A percentile compares a stretch with the other conserved stretches of the same genome.
Conservation (phyloP, 345 rosid species). For the Mercurialis annua region DNA sequence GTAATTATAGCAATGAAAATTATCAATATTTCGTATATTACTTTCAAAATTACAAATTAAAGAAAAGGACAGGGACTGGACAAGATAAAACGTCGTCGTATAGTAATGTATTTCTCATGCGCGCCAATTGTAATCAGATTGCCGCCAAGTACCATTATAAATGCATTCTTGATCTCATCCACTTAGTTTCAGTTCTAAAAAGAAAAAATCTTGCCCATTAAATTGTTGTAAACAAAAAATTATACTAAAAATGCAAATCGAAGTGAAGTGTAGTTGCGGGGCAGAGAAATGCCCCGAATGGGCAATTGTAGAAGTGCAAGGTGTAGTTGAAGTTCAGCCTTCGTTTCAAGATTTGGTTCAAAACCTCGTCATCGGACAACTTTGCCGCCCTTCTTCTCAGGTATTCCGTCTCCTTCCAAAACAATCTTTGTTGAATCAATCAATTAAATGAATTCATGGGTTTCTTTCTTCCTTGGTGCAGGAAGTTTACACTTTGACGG, state of each 20-base stretch:
- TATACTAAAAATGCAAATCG: conserved; percentile 57
- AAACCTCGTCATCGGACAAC: conserved; percentile 72
- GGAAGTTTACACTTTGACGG: conserved; percentile 74
- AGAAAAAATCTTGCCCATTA: background rate
- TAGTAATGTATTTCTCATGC: background rate
- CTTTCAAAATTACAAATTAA: background rate
- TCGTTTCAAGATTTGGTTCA: conserved; percentile 53
- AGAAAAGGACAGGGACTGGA: background rate
- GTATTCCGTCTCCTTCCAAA: conserved; percentile 20
- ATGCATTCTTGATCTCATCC: background rate
- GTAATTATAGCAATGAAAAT: no score
- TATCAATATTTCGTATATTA: no score
- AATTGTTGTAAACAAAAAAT: no score
- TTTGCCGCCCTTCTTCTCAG: conserved; percentile 75
- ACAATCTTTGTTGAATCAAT: no score
- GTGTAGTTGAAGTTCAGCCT: conserved; percentile 65
- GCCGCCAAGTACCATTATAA: conserved; percentile 8
- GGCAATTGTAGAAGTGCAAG: conserved; percentile 88
- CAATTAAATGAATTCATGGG: background rate
- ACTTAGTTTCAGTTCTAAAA: no score
- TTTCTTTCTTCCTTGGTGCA: conserved; percentile 18
- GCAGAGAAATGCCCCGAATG: conserved; percentile 76
- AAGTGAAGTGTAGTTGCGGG: conserved; percentile 74
- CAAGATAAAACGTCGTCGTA: background rate
- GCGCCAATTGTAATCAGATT: conserved; percentile 6